A percentile compares a stretch with the other conserved stretches of the same genome.
These are phyloP conservation scores for Rehmannia glutinosa DNA, from an alignment of 257 asterid species.

Conservation along the genomic window DNA sequence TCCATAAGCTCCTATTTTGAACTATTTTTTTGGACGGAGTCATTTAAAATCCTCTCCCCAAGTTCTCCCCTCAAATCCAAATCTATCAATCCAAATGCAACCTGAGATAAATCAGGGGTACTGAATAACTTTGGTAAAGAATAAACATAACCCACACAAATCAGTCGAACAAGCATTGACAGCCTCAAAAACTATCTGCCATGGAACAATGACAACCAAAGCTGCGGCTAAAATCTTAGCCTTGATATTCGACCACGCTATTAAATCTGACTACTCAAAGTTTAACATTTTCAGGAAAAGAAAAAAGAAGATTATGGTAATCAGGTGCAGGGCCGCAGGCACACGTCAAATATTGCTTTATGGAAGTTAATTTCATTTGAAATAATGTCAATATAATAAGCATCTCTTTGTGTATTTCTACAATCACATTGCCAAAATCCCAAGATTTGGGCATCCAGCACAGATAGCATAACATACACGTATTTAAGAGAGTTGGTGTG, in stretches of 20 bases:
- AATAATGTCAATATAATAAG: background rate
- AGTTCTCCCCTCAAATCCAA: too few relatives aligned
- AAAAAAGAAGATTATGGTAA: background rate
- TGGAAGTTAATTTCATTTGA: conserved; percentile 1
- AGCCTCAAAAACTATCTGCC: conserved; percentile 19
- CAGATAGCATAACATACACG: background rate
- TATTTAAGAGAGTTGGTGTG: background rate
- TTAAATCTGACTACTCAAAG: background rate
- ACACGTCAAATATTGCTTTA: background rate
- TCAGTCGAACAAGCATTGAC: background rate
- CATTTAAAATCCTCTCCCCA: too few relatives aligned
- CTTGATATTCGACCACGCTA: background rate
- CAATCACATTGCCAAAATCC: background rate
- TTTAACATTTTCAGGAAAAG: background rate
- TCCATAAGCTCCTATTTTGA: too few relatives aligned
- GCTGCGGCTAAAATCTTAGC: conserved; percentile 1
- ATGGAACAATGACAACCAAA: background rate
- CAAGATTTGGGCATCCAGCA: background rate
- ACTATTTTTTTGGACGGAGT: too few relatives aligned
- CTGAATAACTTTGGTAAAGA: background rate
- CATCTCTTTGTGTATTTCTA: background rate
- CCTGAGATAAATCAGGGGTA: conserved; percentile 1
- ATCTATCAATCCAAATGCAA: too few relatives aligned
- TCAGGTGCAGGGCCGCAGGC: conserved; percentile 1
- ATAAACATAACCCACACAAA: conserved; percentile 5